phyloP scores from a whole-genome alignment of 108 stramenopile genomes.

The Fragilaria crotonensis region DNA sequence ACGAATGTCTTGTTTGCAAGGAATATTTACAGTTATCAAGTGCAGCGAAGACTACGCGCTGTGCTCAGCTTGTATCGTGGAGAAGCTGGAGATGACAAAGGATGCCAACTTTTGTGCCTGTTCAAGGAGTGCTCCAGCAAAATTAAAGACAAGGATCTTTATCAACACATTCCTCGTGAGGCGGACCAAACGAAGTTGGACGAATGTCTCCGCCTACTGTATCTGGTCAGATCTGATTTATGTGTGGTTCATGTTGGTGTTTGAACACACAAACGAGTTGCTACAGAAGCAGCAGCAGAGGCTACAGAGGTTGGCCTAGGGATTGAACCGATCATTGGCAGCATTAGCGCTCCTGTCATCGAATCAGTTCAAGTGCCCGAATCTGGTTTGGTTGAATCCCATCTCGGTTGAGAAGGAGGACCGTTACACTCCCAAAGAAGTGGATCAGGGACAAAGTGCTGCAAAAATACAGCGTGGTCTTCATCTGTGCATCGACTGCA shows the following conservation, averaged over 20 bases:
- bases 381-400: not conserved
- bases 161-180: not conserved
- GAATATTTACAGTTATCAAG: too few relatives aligned
- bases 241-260: not conserved
- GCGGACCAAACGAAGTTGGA: not conserved
- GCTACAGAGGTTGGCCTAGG: not conserved
- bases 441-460: not conserved
- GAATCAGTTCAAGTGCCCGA: not conserved
- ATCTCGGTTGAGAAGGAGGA: not conserved
- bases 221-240: not conserved
- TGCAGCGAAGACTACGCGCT: too few relatives aligned
- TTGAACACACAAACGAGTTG: too few relatives aligned
- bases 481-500: not conserved
- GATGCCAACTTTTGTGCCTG: too few relatives aligned
- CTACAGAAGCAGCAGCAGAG: too few relatives aligned
- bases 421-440: not conserved
- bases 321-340: not conserved
- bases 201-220: not conserved
- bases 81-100: too few relatives aligned
- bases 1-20: too few relatives aligned
- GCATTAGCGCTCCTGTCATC: not conserved
- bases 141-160: too few relatives aligned
- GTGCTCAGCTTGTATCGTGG: too few relatives aligned
- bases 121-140: too few relatives aligned
- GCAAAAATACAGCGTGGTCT: not conserved